Base-by-base conservation (phyloP, 2,329 filamentous ascomycete species). In the Fusarium penzigii region DNA sequence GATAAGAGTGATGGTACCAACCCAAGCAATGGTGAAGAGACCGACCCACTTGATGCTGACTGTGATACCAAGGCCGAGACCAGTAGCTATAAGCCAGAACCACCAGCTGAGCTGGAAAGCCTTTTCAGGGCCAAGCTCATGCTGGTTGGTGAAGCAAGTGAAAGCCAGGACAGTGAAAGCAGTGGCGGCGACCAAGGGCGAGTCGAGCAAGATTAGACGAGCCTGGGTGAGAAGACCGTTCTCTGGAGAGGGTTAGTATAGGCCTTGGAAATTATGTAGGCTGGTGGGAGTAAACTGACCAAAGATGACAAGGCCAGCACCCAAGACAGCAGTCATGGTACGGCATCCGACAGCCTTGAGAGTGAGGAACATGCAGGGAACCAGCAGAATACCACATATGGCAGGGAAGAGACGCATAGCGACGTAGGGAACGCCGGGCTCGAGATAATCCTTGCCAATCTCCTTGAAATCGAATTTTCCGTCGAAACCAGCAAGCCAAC, bases 401-500 rank as follows among this genome's bases (percentile, higher is more conserved):
- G 94, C 94, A 39, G 94, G 93, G 62, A 96, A 85, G 75, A 97
- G 75, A 70, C 94, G 89, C 94, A 99, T 99, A 50, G 94, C 89
- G 50, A 99, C 94, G 74, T 99, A 99, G 41, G 94, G 94, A 49
- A 99, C 94, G 48, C 86, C 85, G 4, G 94, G 92, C 75, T 96
- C 94, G 58, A 97, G 72, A 70, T 99, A 99, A 73, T 99, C 94
- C 78, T 97, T 97, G 73, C 94, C 94, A 74, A 99, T 99, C 64
- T 99, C 92, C 79, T 97, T 99, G 80, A 99, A 99, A 73, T 97
- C 94, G 71, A 99, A 99, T 58, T 91, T 82, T 59, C 94, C 94
- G 69, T 97, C 84, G 72, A 97, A 99, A 48, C 94, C 94, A 65
- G 92, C 94, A 58, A 97, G 75, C 87, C 89, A 99, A 64, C 93